phyloP scores from a whole-genome alignment of 2,329 filamentous ascomycete genomes.

The Calonectria hawksworthii region DNA sequence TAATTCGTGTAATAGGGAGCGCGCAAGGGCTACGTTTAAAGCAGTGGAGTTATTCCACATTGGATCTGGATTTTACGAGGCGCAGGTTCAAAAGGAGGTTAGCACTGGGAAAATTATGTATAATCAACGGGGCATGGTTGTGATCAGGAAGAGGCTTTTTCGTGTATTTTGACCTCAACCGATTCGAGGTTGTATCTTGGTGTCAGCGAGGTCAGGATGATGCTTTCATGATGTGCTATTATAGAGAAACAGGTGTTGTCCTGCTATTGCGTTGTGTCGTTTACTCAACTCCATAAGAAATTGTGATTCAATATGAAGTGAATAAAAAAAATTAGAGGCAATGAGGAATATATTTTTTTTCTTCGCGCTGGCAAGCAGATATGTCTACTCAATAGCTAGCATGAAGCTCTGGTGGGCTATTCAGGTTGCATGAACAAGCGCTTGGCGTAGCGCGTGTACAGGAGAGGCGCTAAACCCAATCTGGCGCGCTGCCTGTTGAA shows the following conservation, averaged over 20 bases:
- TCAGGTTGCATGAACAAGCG: slow-evolving; percentile 10
- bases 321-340: not conserved
- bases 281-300: not conserved
- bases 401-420: not conserved
- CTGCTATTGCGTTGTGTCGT: slow-evolving; percentile 21
- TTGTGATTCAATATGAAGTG: not conserved
- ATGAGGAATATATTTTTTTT: not conserved
- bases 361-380: not conserved
- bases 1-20: slow-evolving; percentile 64
- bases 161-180: slow-evolving; percentile 28
- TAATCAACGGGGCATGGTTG: slow-evolving; percentile 45
- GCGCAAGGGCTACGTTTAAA: slow-evolving; percentile 78
- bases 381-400: not conserved
- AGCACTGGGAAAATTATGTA: slow-evolving; percentile 46
- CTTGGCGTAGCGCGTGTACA: slow-evolving; percentile 19
- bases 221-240: slow-evolving; percentile 41
- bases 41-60: slow-evolving; percentile 36
- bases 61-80: slow-evolving; percentile 48
- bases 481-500: slow-evolving; percentile 49
- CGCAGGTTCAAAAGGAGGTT: slow-evolving; percentile 49
- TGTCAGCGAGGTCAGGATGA: slow-evolving; percentile 34
- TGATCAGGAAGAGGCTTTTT: slow-evolving; percentile 27
- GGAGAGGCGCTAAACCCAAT: slow-evolving; percentile 47
- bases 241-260: slow-evolving; percentile 29
- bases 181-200: slow-evolving; percentile 30